phyloP scores from a whole-genome alignment of 1,284 basidiomycete genomes.

The Ustilago hordei region DNA sequence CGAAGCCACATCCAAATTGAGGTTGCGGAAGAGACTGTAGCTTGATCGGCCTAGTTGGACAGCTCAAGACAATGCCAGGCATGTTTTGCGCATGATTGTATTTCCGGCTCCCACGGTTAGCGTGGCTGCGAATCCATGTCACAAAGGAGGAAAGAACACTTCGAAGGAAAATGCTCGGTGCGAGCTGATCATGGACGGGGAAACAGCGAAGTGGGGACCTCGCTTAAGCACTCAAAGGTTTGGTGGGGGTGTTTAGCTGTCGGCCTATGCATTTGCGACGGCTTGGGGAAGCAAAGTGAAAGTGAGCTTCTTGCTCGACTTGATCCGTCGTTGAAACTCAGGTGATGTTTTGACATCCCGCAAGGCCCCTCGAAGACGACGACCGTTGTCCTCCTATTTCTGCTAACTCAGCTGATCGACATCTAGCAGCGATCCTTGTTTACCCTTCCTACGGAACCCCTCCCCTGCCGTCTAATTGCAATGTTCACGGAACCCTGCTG shows the following conservation, averaged over 20 bases:
- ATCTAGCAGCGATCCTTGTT: not conserved
- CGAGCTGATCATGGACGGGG: not conserved
- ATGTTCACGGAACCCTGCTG: not conserved
- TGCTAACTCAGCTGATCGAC: slow-evolving; percentile 46
- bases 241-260: slow-evolving; percentile 7
- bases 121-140: not conserved
- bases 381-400: slow-evolving; percentile 17
- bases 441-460: slow-evolving; percentile 6
- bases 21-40: not conserved
- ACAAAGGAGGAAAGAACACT: slow-evolving; percentile 4
- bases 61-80: slow-evolving; percentile 8
- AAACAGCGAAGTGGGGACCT: not conserved
- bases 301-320: not conserved
- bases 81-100: not conserved
- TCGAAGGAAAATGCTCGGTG: not conserved
- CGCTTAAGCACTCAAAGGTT: slow-evolving; percentile 19
- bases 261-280: slow-evolving; percentile 30
- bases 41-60: slow-evolving; percentile 11
- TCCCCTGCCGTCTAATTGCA: not conserved
- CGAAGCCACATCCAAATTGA: not conserved
- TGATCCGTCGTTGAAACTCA: slow-evolving; percentile 43
- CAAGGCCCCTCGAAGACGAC: slow-evolving; percentile 11
- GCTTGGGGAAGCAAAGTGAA: too few species aligned
- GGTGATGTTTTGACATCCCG: slow-evolving; percentile 42
- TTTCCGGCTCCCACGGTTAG: not conserved